Percentiles rank a stretch among this genome's conserved stretches.
Conservation (phyloP, 257 asterid species). For the Catharanthus roseus region DNA sequence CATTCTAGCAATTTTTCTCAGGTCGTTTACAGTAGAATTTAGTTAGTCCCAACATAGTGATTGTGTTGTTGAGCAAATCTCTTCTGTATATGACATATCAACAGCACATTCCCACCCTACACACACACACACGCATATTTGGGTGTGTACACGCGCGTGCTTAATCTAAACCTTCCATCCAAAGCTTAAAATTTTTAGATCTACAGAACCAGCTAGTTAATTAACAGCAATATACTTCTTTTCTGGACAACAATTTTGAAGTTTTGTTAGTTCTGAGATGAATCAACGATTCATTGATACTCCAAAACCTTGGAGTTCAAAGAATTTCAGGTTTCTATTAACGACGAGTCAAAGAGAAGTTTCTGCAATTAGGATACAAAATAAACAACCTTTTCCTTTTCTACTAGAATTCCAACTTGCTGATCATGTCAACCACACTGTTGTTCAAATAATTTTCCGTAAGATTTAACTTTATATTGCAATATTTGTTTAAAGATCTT, state of each 20-base stretch:
- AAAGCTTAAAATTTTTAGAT: neutral
- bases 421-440: neutral
- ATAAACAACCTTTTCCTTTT: neutral
- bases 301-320: neutral
- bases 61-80: neutral
- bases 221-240: neutral
- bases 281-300: neutral
- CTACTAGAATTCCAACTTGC: neutral
- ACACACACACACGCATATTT: too few relatives aligned
- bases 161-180: neutral
- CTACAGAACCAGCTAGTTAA: neutral
- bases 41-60: neutral
- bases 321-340: neutral
- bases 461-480: neutral
- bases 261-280: neutral
- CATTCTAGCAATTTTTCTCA: neutral
- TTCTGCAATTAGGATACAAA: neutral
- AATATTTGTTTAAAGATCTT: neutral
- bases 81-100: neutral
- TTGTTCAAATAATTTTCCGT: neutral
- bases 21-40: neutral
- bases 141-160: too few relatives aligned
- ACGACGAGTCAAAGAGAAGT: neutral
- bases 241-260: neutral
- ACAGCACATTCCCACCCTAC: neutral